Base-by-base conservation (phyloP, 2,329 filamentous ascomycete species). In the Aspergillus brunneoviolaceus region DNA sequence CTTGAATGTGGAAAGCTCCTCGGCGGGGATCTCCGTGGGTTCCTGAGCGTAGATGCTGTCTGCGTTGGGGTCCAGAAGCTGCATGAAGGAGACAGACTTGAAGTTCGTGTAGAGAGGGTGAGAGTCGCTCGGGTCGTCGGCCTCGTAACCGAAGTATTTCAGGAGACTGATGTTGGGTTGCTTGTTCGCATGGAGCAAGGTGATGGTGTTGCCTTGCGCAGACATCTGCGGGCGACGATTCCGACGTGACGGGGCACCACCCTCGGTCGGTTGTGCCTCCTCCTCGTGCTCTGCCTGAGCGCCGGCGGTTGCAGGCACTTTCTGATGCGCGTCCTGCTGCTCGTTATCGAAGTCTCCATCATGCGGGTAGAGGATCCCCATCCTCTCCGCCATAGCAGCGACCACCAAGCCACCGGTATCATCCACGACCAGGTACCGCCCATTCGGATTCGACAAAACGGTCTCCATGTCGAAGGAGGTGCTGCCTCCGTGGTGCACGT, bases 121-220 rank as follows among this genome's bases (percentile, higher is more conserved):
- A 0, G 79, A 75, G 25, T 86, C 81, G 14, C 84, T 81, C 57
- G 81, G 86, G 63, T 86, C 86, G 60, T 85, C 84, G 66, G 84
- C 80, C 76, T 96, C 92, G 78, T 88, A 98, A 74, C 87, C 87
- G 78, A 96, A 98, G 81, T 96, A 96, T 73, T 91, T 91, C 21
- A 99, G 84, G 52, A 95, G 84, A 19, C 88, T 88, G 60, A 98
- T 85, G 73, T 97, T 98, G 91, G 86, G 61, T 88, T 94, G 77
- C 92, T 96, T 63, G 84, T 87, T 54, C 77, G 80, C 29, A 87
- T 87, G 70, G 84, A 91, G 65, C 47, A 76, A 60, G 12, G 70
- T 72, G 33, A 89, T 85, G 29, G 88, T 84, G 58, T 87, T 84
- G 52, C 85, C 82, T 63, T 87, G 72, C 9, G 76, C 76, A 19